Percentiles rank a stretch among this genome's conserved stretches.
Evolutionary conservation across 352 stramenopile species (phyloP).

Genomic region (Globisporangium emineosum): DNA sequence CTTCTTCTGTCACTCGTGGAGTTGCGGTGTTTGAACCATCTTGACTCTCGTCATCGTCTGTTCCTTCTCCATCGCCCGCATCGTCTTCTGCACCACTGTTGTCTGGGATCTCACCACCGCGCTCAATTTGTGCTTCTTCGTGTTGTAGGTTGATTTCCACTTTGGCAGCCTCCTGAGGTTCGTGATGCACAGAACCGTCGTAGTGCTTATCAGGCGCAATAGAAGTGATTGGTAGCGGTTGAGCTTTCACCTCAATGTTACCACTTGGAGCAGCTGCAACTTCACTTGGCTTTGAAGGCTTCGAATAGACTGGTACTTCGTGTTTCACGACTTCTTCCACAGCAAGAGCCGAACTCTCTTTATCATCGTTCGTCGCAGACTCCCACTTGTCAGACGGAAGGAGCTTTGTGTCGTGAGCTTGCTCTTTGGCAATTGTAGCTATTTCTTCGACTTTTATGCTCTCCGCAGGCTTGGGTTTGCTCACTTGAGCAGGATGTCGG

Average conservation of each 20-base stretch:
- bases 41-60: constrained; percentile 6
- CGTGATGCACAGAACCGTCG: not conserved
- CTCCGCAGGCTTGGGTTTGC: not conserved
- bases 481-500: not conserved
- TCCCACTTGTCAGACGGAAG: not conserved
- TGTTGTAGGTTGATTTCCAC: not conserved
- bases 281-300: not conserved
- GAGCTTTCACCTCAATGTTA: constrained; percentile 16
- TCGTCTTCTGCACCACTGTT: constrained; percentile 10
- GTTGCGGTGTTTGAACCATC: not conserved
- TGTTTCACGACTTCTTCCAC: not conserved
- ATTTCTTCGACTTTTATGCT: not conserved
- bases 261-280: constrained; percentile 8
- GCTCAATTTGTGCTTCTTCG: not conserved
- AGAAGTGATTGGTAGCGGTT: not conserved
- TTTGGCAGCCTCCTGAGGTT: not conserved
- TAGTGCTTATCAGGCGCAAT: not conserved
- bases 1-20: not conserved
- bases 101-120: not conserved
- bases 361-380: not conserved
- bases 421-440: not conserved
- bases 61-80: constrained; percentile 5
- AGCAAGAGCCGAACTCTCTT: not conserved
- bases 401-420: not conserved
- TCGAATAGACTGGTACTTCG: not conserved